Percentiles rank a stretch among this genome's conserved stretches.
These are phyloP conservation scores for Digitaria exilis DNA, from an alignment of 202 grass and related monocot species.

Conservation along the genomic window DNA sequence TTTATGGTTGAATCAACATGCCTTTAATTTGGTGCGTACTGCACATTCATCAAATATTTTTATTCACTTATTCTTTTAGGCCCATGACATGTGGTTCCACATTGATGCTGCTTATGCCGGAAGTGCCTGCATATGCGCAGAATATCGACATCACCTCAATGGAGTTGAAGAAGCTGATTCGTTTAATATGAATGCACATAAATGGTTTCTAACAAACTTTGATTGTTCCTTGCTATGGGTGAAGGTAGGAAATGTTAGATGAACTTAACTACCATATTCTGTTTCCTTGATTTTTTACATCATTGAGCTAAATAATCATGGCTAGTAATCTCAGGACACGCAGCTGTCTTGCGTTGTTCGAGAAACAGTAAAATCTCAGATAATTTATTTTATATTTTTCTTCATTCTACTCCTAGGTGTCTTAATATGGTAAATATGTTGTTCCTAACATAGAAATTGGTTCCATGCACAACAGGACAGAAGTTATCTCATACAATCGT, in stretches of 20 bases:
- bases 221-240: slow-evolving; percentile 89
- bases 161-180: slow-evolving; percentile 88
- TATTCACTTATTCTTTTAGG: slow-evolving; percentile 41
- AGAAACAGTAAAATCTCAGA: no score
- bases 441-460: slow-evolving; percentile 19
- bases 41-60: not conserved
- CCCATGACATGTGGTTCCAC: slow-evolving; percentile 67
- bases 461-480: slow-evolving; percentile 46
- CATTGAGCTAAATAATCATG: not conserved
- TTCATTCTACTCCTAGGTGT: not conserved
- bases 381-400: not conserved
- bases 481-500: slow-evolving; percentile 62
- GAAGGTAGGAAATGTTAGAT: slow-evolving; percentile 50
- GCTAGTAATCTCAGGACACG: not conserved
- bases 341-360: no score
- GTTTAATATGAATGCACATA: slow-evolving; percentile 87
- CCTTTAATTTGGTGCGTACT: not conserved
- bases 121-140: slow-evolving; percentile 79
- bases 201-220: slow-evolving; percentile 88
- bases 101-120: slow-evolving; percentile 87
- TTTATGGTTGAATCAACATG: no score
- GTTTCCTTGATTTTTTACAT: not conserved
- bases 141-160: slow-evolving; percentile 69
- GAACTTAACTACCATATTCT: slow-evolving; percentile 19
- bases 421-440: not conserved